A percentile compares a stretch with the other conserved stretches of the same genome.
Evolutionary conservation across 2,329 filamentous ascomycete genomes (phyloP).

Genomic region (Trichophyton schoenleinii): DNA sequence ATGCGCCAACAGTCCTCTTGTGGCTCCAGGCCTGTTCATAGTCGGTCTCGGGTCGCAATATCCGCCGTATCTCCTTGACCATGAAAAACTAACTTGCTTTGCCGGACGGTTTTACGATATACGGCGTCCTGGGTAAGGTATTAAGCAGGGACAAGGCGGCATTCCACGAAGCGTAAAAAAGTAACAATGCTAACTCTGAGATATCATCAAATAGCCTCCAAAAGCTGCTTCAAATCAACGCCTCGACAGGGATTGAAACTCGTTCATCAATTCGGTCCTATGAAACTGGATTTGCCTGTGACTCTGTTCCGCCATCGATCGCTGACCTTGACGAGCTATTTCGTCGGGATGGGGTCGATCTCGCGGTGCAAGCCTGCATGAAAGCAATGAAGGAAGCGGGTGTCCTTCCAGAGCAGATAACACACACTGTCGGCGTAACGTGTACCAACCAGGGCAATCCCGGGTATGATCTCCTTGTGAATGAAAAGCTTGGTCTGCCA

Average conservation of each 20-base stretch:
- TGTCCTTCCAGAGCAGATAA: not conserved
- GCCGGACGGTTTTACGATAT: not conserved
- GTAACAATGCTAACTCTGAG: not conserved
- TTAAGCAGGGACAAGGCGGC: not conserved
- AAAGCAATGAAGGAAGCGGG: not conserved
- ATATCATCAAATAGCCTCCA: not conserved
- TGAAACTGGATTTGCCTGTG: not conserved
- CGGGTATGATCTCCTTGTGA: constrained; percentile 2
- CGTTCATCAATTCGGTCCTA: not conserved
- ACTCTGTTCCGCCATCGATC: not conserved
- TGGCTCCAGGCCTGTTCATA: constrained; percentile 11
- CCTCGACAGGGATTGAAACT: not conserved
- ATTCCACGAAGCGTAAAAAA: not conserved
- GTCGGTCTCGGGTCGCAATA: constrained; percentile 12
- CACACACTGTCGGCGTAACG: not conserved
- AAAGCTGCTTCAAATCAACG: not conserved
- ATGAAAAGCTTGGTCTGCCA: not conserved
- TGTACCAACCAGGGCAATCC: not conserved
- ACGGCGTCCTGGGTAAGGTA: not conserved
- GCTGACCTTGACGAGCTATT: not conserved
- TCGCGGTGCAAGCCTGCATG: not conserved
- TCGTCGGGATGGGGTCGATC: not conserved
- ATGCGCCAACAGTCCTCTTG: too few species aligned
- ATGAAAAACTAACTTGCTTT: not conserved
- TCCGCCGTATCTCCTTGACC: not conserved